Percentiles rank a stretch among this genome's conserved stretches.
Conservation (phyloP, 768 basidiomycete genomes). For the Boletellus emodensis region DNA sequence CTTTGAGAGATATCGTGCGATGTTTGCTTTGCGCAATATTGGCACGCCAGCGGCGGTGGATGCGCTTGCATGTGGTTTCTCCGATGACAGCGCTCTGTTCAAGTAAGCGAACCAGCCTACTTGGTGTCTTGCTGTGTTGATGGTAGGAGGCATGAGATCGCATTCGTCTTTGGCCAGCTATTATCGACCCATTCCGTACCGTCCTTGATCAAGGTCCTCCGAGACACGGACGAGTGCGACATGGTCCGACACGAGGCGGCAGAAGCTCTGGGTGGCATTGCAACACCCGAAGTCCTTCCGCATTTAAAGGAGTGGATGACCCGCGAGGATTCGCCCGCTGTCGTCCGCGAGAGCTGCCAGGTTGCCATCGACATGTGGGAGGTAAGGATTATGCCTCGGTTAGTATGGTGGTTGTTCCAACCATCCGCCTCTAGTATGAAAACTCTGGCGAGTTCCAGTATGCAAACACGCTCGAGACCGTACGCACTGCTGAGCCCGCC, state of each 20-base stretch:
- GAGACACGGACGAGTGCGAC: conserved; percentile 69
- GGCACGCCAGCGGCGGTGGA: conserved; percentile 80
- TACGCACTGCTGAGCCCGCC: conserved; percentile 5
- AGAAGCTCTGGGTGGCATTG: conserved; percentile 97
- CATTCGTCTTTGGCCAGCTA: conserved; percentile 97
- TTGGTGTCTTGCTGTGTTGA: background rate
- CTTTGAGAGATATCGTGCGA: conserved; percentile 93
- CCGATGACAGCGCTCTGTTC: conserved; percentile 87
- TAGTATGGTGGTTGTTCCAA: background rate
- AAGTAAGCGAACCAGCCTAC: conserved; percentile 52
- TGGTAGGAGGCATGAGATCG: conserved; percentile 85
- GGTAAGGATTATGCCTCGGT: conserved; percentile 41
- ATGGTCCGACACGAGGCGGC: conserved; percentile 99
- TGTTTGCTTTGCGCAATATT: conserved; percentile 97
- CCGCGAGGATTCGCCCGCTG: conserved; percentile 73
- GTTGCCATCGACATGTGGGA: conserved; percentile 98
- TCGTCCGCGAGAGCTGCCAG: conserved; percentile 94
- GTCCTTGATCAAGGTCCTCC: conserved; percentile 73
- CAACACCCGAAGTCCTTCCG: conserved; percentile 85
- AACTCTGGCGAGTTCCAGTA: conserved; percentile 81
- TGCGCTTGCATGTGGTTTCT: conserved; percentile 87
- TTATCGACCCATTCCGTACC: conserved; percentile 87
- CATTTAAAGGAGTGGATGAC: conserved; percentile 82
- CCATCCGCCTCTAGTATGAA: conserved; percentile 51
- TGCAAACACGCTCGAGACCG: conserved; percentile 47